Evolutionary conservation across 345 rosid species (phyloP), one percentile per base, ranked within the genome.

Genomic region (Litchi chinensis): DNA sequence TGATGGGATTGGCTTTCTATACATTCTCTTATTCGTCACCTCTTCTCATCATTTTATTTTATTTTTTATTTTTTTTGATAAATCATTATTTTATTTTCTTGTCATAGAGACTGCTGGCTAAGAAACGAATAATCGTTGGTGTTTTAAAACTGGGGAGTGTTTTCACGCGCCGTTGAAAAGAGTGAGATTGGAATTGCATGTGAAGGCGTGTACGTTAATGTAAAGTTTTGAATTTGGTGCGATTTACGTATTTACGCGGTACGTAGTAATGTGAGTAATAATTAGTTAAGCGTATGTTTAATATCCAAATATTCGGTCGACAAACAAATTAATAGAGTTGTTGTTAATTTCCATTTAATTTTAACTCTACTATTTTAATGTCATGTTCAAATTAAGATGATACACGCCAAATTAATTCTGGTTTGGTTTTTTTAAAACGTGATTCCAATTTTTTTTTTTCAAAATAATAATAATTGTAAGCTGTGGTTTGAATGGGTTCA

Each of bases 241-340:
- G 48, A 52, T 1, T 24, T 71, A 82, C 80, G 80, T 82, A 67
- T 60, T 80, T 80, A 32, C 73, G 83, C 54, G 65, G 72, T 76
- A 66, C 80, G 15, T 48, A 22, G 19, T 60, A 28, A 39, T 18
- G 1, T 5, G 9, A 39, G 26, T 72, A 56, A 57, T 37, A 54
- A 0, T 24, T 8, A 32, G n/a, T 21, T 43, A 40, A 15, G 10
- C 6, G 22, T 68, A 1, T 5, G 18, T 13, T 63, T 41, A 69
- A 69, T 69, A 15, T 69, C 37, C 10, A 10, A 66, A 66, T 44
- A 32, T 32, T 32, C 37, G 37, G 37, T 32, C 3, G 1, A 1
- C 37, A 32, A 32, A 32, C 37, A 32, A 32, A 32, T 32, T 32
- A 32, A 2, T 32, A 32, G 37, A 32, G 4, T 12, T 50, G 13